Evolutionary conservation across 805 yeast genomes (phyloP), one percentile per base, ranked within the genome.

Genomic region (Sugiyamaella marilandica): DNA sequence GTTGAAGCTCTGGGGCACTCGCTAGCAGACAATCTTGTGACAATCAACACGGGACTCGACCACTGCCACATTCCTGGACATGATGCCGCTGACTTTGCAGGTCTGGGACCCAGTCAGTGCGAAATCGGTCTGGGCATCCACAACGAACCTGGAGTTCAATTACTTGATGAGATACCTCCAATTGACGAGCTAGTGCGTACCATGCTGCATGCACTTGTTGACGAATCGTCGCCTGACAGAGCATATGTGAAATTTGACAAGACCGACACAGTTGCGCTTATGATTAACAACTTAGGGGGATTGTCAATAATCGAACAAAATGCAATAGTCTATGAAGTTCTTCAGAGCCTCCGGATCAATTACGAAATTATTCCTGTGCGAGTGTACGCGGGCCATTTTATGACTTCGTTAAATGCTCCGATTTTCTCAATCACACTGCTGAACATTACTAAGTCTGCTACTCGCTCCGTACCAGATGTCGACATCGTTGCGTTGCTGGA

Each of bases 121-220:
- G 97, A 91, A 67, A 75, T 90, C 54, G 97, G 97, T 34, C 83
- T 90, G 80, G 97, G 97, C 45, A 90, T 90, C 55, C 97, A 90
- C 69, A 90, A 90, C 63, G 97, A 90, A 66, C 92, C 96, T 0
- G 97, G 97, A 56, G 83, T 82, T 50, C 73, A 76, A 62, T 75
- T 79, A 55, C 65, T 81, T 29, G 71, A 74, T 19, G 83, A 85
- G 16, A 81, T 89, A 61, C 96, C 97, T 21, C 65, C 79, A 0
- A 79, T 87, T 46, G 82, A 79, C 18, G 78, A 77, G 0, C 70
- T 90, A 35, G 72, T 82, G 47, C 66, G 75, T 29, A 70, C 73
- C 16, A 74, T 78, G 29, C 74, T 90, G 75, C 74, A 84, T 50
- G 74, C 81, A 36, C 79, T 79, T 62, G 68, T 91, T 53, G 84